These are phyloP conservation scores for Ophiobolus disseminans DNA, from an alignment of 2,329 filamentous ascomycete genomes.

Conservation along the genomic window DNA sequence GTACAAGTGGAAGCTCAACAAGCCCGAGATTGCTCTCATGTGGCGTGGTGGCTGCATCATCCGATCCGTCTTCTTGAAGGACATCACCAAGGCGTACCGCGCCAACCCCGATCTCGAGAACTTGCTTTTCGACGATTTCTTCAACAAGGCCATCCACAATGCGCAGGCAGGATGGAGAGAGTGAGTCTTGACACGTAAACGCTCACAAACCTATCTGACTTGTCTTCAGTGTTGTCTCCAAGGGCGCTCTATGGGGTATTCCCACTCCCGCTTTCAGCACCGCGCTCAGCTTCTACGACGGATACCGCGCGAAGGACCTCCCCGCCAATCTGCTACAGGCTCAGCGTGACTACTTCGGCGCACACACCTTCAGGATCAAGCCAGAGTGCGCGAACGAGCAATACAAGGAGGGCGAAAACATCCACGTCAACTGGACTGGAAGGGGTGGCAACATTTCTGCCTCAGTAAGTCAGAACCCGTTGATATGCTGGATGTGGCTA, in stretches of 20 bases:
- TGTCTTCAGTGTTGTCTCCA: conserved; percentile 76
- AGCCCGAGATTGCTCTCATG: conserved; percentile 99
- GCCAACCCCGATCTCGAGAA: conserved; percentile 94
- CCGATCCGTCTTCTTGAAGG: conserved; percentile 99
- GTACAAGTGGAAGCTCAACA: conserved; percentile 99
- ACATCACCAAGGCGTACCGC: conserved; percentile 95
- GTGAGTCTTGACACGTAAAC: conserved; percentile 21
- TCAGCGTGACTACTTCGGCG: conserved; percentile 98
- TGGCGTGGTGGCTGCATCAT: conserved; percentile 99
- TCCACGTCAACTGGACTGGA: conserved; percentile 99
- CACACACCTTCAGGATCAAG: conserved; percentile 63
- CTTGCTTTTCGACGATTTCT: conserved; percentile 98
- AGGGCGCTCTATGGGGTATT: conserved; percentile 92
- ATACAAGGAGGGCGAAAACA: conserved; percentile 85
- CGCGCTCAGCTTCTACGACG: conserved; percentile 97
- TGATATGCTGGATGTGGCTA: not conserved
- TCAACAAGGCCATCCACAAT: conserved; percentile 98
- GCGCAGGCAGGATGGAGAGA: conserved; percentile 70
- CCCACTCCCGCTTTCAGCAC: conserved; percentile 97
- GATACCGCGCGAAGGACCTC: conserved; percentile 95
- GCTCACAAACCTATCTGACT: conserved; percentile 44
- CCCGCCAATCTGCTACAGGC: conserved; percentile 98
- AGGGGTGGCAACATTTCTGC: conserved; percentile 96
- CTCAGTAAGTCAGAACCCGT: conserved; percentile 56
- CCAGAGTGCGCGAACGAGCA: conserved; percentile 66